These are phyloP conservation scores for Hypoxylon perforatum DNA, from an alignment of 495 filamentous ascomycete species.

Conservation along the genomic window DNA sequence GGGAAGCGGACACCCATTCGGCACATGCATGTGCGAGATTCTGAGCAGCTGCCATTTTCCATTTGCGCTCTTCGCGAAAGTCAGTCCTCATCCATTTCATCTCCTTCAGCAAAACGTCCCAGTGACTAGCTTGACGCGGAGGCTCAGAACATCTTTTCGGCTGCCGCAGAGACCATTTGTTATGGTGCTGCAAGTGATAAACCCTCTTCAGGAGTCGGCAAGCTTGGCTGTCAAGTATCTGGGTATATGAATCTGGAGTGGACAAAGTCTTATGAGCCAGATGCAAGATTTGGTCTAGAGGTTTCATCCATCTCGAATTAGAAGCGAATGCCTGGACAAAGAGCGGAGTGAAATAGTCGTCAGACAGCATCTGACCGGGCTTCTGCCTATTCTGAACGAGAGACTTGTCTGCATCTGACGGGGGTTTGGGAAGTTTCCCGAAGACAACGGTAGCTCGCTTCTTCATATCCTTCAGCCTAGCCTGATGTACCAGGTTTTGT, in stretches of 20 bases:
- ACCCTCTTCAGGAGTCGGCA: constrained; percentile 84
- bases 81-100: constrained; percentile 98
- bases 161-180: constrained; percentile 91
- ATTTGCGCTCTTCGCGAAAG: constrained; percentile 92
- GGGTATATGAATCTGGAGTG: constrained; percentile 78
- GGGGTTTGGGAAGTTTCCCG: constrained; percentile 64
- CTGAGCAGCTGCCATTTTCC: constrained; percentile 84
- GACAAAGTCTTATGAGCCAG: constrained; percentile 85
- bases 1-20: constrained; percentile 74
- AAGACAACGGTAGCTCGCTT: constrained; percentile 86
- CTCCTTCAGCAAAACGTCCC: constrained; percentile 87
- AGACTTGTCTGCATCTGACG: constrained; percentile 41
- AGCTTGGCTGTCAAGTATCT: constrained; percentile 84
- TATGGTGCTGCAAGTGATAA: constrained; percentile 86
- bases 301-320: constrained; percentile 66
- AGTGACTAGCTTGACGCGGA: constrained; percentile 75
- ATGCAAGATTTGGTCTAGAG: constrained; percentile 74
- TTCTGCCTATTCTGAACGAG: constrained; percentile 48
- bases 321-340: constrained; percentile 77
- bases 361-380: constrained; percentile 54
- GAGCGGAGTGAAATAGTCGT: constrained; percentile 85
- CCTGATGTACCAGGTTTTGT: constrained; percentile 62
- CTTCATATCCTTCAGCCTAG: constrained; percentile 70
- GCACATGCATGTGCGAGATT: constrained; percentile 83
- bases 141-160: constrained; percentile 83